These are phyloP conservation scores for Coprinopsis strossmayeri DNA, from an alignment of 768 basidiomycete species.

Conservation along the genomic window DNA sequence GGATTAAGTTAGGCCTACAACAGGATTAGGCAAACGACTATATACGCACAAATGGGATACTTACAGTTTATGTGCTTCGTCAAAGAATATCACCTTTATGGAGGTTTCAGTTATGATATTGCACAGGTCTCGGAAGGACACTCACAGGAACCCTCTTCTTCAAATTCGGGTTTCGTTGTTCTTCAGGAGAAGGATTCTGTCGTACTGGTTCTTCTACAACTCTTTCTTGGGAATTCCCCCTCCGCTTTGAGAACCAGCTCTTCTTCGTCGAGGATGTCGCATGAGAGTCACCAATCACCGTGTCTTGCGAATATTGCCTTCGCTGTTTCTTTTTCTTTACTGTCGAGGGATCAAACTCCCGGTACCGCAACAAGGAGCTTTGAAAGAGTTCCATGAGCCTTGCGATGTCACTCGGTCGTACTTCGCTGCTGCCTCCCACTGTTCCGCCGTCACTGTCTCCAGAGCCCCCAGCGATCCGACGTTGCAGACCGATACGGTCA, in stretches of 20 bases:
- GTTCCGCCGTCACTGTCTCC: constrained; percentile 21
- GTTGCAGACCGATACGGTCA: constrained; percentile 69
- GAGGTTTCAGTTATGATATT: constrained; percentile 3
- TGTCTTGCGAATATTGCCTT: constrained; percentile 23
- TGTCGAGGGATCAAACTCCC: constrained; percentile 54
- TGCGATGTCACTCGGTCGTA: constrained; percentile 76
- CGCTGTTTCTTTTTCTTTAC: constrained; percentile 20
- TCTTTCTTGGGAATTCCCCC: constrained; percentile 13
- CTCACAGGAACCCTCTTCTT: constrained; percentile 66
- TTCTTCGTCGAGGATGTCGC: constrained; percentile 18
- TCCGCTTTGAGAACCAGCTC: constrained; percentile 29
- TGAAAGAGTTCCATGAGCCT: constrained; percentile 84
- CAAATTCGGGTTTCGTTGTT: constrained; percentile 27
- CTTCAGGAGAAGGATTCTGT: constrained; percentile 24
- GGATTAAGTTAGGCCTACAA: constrained; percentile 72
- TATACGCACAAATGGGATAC: constrained; percentile 20
- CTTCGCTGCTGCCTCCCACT: constrained; percentile 32
- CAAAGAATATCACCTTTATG: constrained; percentile 60
- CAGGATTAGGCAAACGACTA: too few species aligned
- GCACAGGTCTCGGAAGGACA: too few species aligned
- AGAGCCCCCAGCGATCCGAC: constrained; percentile 41
- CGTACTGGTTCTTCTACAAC: constrained; percentile 8
- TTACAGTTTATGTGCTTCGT: constrained; percentile 81
- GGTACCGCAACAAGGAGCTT: constrained; percentile 52
- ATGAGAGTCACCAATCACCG: constrained; percentile 30